Evolutionary conservation across 305 asterid genomes (phyloP), one percentile per base, ranked within the genome.

Genomic region (Fraxinus nigra): DNA sequence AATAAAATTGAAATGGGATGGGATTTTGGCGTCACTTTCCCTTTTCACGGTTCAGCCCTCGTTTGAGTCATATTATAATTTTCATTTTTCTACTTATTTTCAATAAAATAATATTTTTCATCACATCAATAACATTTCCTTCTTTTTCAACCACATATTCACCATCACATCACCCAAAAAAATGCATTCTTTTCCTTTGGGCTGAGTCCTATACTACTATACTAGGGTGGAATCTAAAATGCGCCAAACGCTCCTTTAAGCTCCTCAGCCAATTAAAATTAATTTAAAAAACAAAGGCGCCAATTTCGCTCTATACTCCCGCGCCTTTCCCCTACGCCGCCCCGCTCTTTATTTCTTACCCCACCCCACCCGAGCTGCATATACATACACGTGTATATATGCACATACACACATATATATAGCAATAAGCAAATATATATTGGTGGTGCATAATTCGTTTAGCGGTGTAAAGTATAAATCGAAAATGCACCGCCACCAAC

Each of bases 401-500:
- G 4, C 80, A 18, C 40, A 4, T 14, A 1, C 75, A 14, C n/a
- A 5, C 51, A 2, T 76, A 65, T 51, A 22, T 24, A 78, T 2
- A 5, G 28, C 30, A 59, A 20, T 18, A 59, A 59, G 13, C 69
- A 6, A n/a, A 33, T 35, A 37, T 37, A 37, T 37, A 7, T 51
- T 56, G 10, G 65, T 56, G 65, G 65, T 18, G 22, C 10, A 18
- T n/a, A n/a, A 59, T 59, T 59, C 11, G 69, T 20, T 59, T 59
- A 20, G 24, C 14, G 7, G 26, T n/a, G 69, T 59, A 20, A 59
- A 59, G 6, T 30, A 10, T 38, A 33, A 75, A 46, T 16, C 38
- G 3, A 76, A 76, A 76, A 95, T 93, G 98, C 89, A 86, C 81
- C 87, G 89, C 84, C 92, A 90, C 86, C 92, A 43, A 26, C 95